Percentiles rank a stretch among this genome's conserved stretches.
These are phyloP conservation scores for Pythium phragmiticola DNA, from an alignment of 352 stramenopile species.

Conservation along the genomic window DNA sequence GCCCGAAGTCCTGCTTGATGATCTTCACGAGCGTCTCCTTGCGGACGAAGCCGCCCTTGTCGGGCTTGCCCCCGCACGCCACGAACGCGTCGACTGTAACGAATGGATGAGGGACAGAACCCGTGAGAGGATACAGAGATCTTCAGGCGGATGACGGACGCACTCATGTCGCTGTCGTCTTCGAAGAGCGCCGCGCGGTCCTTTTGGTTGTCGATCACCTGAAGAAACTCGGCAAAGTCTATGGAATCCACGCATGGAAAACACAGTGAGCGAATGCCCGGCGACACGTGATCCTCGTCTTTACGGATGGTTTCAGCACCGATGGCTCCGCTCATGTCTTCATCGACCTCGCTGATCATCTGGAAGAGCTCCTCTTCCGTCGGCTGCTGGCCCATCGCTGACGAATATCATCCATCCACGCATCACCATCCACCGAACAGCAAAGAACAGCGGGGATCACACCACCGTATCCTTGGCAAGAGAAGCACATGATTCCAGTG, in stretches of 20 bases:
- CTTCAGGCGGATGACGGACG: conserved; percentile 1
- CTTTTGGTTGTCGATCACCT: conserved; percentile 98
- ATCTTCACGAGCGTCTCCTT: conserved; percentile 92
- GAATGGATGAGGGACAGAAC: background rate
- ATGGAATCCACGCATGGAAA: background rate
- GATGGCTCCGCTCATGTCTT: conserved; percentile 95
- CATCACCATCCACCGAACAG: background rate
- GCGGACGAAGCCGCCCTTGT: conserved; percentile 92
- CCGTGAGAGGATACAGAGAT: background rate
- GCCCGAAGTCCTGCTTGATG: conserved; percentile 94
- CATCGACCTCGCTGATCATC: conserved; percentile 92
- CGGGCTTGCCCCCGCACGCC: conserved; percentile 91
- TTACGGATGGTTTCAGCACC: conserved; percentile 27
- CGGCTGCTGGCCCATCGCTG: conserved; percentile 96
- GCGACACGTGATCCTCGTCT: no score
- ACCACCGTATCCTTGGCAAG: background rate
- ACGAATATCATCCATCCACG: background rate
- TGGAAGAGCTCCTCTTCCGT: conserved; percentile 98
- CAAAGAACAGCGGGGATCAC: background rate
- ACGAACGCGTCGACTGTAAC: conserved; percentile 94
- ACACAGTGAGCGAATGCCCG: background rate
- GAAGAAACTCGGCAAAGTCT: conserved; percentile 98
- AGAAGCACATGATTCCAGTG: background rate
- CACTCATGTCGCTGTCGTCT: conserved; percentile 96
- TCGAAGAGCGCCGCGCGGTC: conserved; percentile 94